Percentiles rank a stretch among this genome's conserved stretches.
Evolutionary conservation across 768 basidiomycete species (phyloP).

Genomic region (Mycena epipterygia): DNA sequence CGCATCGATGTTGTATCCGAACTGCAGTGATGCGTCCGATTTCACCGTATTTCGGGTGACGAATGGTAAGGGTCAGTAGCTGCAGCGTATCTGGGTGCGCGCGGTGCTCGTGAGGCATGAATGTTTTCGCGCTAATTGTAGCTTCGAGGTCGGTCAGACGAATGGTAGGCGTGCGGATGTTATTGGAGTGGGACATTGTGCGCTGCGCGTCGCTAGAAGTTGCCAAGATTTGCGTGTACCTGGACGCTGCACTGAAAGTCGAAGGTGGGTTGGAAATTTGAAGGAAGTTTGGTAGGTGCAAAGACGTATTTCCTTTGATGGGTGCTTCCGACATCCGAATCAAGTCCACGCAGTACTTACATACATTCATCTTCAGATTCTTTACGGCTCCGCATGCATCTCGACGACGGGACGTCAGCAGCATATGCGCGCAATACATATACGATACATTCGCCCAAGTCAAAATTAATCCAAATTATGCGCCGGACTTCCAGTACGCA

Average conservation of each 20-base stretch:
- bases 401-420: slow-evolving; percentile 3
- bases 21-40: slow-evolving; percentile 3
- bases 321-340: slow-evolving; percentile 6
- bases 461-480: slow-evolving; percentile 40
- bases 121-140: slow-evolving; percentile 1
- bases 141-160: neutral
- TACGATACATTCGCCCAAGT: slow-evolving; percentile 23
- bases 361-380: slow-evolving; percentile 14
- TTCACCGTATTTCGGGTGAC: slow-evolving; percentile 4
- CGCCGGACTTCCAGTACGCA: slow-evolving; percentile 92
- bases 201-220: neutral
- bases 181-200: too few relatives aligned
- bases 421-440: slow-evolving; percentile 19
- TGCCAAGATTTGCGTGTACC: too few relatives aligned
- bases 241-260: too few relatives aligned
- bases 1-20: neutral
- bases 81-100: slow-evolving; percentile 7
- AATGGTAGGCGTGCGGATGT: neutral
- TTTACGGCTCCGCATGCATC: slow-evolving; percentile 15
- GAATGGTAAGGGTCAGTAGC: slow-evolving; percentile 3
- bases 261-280: neutral
- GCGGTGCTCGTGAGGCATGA: slow-evolving; percentile 12
- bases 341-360: neutral
- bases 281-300: neutral
- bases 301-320: slow-evolving; percentile 1